Evolutionary conservation across 2,329 filamentous ascomycete genomes (phyloP), one percentile per base, ranked within the genome.

Genomic region (Trichoderma sp.): DNA sequence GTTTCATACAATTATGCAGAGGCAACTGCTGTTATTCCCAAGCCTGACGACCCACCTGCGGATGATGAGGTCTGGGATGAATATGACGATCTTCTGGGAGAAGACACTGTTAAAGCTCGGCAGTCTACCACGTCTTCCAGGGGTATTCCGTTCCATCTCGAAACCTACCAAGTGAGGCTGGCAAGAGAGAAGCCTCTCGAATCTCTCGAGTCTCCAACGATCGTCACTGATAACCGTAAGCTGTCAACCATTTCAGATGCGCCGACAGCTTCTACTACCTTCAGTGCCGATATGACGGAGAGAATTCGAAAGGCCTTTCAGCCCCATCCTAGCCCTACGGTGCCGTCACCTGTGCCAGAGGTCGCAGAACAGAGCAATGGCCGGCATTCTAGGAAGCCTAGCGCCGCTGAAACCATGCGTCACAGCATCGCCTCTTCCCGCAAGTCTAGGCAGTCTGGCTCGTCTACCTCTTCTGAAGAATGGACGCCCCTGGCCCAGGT

Each of bases 51-150:
- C 4, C 90, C 89, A 0, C 86, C 91, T 4, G 89, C 84, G 1
- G 93, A 97, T 74, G 95, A 98, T 76, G 95, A 98, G 78, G 88
- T 97, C 2, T 98, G 95, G 95, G 91, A 95, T 66, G 95, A 97
- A 81, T 98, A 97, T 78, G 91, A 98, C 75, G 95, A 98, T 76
- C 84, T 98, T 13, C 88, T 98, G 68, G 92, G 93, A 67, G 91
- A 93, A 12, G 86, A 85, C 11, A 78, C 79, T 1, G 71, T 77
- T 36, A 83, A 84, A 73, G 81, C 81, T 1, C 85, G 85, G 3
- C 81, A 82, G 1, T 89, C 88, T 1, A 82, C 86, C 6, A 86
- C 85, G 1, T 89, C 88, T 0, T 90, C 89, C 0, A 83, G 85
- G 30, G 87, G 87, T 0, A 78, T 85, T 70, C 85, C 89, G 26